Conservation (phyloP, 129 eudicot species). For the Kitagawia praeruptora region DNA sequence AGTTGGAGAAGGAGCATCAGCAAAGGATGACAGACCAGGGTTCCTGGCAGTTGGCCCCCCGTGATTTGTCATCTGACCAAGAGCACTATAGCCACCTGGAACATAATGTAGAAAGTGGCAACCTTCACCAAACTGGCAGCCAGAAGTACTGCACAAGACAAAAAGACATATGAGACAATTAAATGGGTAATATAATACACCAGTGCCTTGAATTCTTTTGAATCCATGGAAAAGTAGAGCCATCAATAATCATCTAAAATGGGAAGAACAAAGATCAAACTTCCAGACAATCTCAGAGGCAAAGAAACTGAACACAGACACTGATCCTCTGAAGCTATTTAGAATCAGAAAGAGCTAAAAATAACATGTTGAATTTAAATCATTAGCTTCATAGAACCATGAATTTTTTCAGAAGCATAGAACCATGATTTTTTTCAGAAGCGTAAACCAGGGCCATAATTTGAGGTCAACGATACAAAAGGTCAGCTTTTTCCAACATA, state of each 20-base stretch:
- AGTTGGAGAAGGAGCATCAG: slow-evolving; percentile 25
- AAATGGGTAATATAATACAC: neutral
- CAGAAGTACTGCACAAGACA: slow-evolving; percentile 32
- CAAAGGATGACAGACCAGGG: slow-evolving; percentile 6
- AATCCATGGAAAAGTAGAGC: neutral
- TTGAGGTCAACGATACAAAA: neutral
- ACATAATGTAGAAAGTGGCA: slow-evolving; percentile 35
- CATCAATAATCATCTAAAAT: neutral
- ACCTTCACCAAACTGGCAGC: slow-evolving; percentile 35
- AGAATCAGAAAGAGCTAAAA: neutral
- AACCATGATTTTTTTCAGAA: neutral
- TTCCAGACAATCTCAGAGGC: neutral
- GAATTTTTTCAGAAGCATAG: neutral
- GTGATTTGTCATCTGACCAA: slow-evolving; percentile 18
- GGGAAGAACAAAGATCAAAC: neutral
- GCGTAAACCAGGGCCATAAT: neutral
- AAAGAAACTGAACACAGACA: neutral
- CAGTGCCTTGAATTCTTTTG: neutral
- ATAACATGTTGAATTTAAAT: neutral
- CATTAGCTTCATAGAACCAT: neutral
- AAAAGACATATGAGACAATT: neutral
- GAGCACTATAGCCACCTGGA: slow-evolving; percentile 38
- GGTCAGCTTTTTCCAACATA: neutral
- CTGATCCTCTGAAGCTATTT: neutral
- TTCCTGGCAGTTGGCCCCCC: slow-evolving; percentile 26